Conservation (phyloP, 2,329 filamentous ascomycete genomes). For the Clonostachys solani region DNA sequence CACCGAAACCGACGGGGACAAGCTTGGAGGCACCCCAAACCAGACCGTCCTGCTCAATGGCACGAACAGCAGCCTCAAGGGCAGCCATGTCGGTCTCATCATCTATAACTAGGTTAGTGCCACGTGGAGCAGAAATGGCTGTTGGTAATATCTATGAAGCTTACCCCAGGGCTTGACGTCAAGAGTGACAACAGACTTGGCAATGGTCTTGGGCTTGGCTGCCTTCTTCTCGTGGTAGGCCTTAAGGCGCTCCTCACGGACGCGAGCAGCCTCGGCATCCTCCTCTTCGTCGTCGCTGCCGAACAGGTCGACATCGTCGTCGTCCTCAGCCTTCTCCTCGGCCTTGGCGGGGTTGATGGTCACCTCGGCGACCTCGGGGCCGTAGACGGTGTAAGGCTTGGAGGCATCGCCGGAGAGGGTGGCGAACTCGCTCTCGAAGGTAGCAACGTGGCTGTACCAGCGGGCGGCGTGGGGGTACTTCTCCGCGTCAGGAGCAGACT, state of each 20-base stretch:
- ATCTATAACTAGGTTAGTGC: conserved; percentile 44
- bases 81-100: conserved; percentile 90
- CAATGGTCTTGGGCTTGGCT: conserved; percentile 82
- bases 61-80: conserved; percentile 75
- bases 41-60: conserved; percentile 88
- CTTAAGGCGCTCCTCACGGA: conserved; percentile 85
- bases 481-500: conserved; percentile 66
- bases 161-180: conserved; percentile 99
- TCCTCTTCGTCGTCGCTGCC: conserved; percentile 92
- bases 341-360: conserved; percentile 85
- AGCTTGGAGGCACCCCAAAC: conserved; percentile 93
- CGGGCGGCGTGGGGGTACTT: conserved; percentile 93
- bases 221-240: conserved; percentile 98
- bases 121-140: not conserved
- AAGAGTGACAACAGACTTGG: conserved; percentile 93
- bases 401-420: conserved; percentile 86
- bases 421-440: conserved; percentile 89
- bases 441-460: conserved; percentile 98
- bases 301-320: conserved; percentile 90
- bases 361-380: conserved; percentile 74
- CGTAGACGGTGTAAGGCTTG: conserved; percentile 86
- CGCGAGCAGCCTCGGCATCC: conserved; percentile 76
- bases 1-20: conserved; percentile 89
- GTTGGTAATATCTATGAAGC: conserved; percentile 18
- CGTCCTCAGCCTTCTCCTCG: conserved; percentile 63